Conservation (phyloP, 2,329 filamentous ascomycete genomes). For the Trichoderma hamatum region DNA sequence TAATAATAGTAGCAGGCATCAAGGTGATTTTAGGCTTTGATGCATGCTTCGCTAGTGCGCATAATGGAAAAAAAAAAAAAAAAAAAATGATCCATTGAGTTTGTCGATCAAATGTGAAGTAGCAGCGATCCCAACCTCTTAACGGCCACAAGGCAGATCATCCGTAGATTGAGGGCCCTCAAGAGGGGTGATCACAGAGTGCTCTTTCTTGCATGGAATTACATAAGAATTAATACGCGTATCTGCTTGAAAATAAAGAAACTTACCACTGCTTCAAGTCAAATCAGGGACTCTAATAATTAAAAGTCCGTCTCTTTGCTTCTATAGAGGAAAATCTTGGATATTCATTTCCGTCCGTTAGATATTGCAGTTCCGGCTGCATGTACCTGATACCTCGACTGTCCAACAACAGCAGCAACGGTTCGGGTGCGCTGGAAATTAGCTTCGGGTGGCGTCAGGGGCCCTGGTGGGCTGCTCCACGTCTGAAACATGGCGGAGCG, state of each 20-base stretch:
- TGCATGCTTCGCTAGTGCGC: not conserved
- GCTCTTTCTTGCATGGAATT: not conserved
- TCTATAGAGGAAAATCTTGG: not conserved
- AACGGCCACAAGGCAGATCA: not conserved
- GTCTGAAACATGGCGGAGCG: slow-evolving; percentile 17
- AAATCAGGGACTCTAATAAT: not conserved
- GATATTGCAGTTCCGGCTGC: not conserved
- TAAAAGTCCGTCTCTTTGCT: not conserved
- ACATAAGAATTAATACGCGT: not conserved
- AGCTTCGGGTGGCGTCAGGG: slow-evolving; percentile 25
- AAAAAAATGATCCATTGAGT: not conserved
- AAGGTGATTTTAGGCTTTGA: not conserved
- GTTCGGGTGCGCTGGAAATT: slow-evolving; percentile 21
- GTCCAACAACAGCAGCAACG: not conserved
- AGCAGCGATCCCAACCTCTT: not conserved
- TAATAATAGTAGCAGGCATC: not conserved
- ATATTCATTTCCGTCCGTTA: not conserved
- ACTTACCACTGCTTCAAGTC: not conserved
- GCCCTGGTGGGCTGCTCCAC: not conserved
- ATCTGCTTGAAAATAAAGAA: not conserved
- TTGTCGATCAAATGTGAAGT: slow-evolving; percentile 7
- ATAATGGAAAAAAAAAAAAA: no score
- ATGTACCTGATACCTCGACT: not conserved
- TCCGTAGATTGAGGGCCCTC: not conserved
- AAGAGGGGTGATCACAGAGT: not conserved